Percentiles rank a stretch among this genome's conserved stretches.
Evolutionary conservation across 2,329 filamentous ascomycete species (phyloP).

Genomic region (Alternaria solani): DNA sequence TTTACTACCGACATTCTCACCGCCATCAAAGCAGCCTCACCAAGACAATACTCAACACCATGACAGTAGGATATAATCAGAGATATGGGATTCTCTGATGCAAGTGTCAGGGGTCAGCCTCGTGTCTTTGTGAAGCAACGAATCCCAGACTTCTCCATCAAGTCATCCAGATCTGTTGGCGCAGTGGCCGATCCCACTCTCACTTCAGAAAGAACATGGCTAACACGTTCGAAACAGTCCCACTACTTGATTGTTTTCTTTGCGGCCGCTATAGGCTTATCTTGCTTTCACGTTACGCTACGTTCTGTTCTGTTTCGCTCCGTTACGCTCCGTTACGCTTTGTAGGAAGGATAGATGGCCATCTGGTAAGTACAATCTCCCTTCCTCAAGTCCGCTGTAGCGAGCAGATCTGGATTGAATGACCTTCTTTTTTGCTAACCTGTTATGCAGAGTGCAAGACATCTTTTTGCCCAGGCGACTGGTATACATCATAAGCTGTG

Average conservation of each 20-base stretch:
- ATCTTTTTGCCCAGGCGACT: too few relatives aligned
- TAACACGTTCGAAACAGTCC: slow-evolving; percentile 8
- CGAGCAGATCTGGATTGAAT: neutral
- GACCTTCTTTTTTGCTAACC: neutral
- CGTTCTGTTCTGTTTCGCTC: neutral
- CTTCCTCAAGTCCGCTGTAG: neutral
- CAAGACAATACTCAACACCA: neutral
- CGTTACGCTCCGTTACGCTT: neutral
- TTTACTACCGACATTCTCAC: neutral
- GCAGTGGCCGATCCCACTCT: slow-evolving; percentile 1
- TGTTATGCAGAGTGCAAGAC: neutral
- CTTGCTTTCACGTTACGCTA: neutral
- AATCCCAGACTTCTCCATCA: neutral
- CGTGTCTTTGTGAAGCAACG: neutral
- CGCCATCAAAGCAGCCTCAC: neutral
- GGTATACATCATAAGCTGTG: neutral
- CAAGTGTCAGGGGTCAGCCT: neutral
- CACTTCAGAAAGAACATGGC: neutral
- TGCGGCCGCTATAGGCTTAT: neutral
- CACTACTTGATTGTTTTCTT: neutral
- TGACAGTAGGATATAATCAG: neutral
- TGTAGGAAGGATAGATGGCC: neutral
- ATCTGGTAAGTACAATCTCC: neutral
- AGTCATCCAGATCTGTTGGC: slow-evolving; percentile 6
- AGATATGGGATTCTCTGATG: neutral